Conservation (phyloP, 2,329 filamentous ascomycete species). For the Aureobasidium namibiae region DNA sequence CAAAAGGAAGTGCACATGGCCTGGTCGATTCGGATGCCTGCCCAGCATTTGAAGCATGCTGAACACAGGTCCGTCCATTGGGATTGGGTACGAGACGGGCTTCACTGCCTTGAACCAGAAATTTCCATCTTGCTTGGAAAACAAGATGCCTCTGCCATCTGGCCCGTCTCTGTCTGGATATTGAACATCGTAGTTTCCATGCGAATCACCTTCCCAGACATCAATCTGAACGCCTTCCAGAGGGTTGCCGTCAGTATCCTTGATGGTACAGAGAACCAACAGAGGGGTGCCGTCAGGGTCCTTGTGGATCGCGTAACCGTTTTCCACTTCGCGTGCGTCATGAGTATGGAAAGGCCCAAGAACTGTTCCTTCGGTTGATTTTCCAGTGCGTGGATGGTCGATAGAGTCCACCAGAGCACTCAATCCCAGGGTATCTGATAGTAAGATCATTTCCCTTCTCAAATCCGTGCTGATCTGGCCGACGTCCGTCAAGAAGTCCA, state of each 20-base stretch:
- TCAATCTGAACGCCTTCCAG: slow-evolving; percentile 14
- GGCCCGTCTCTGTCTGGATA: slow-evolving; percentile 19
- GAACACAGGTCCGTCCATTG: slow-evolving; percentile 21
- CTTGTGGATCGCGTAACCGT: slow-evolving; percentile 19
- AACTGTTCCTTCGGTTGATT: slow-evolving; percentile 22
- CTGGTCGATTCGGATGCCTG: slow-evolving; percentile 21
- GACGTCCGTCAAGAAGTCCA: slow-evolving; percentile 60
- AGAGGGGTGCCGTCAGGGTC: slow-evolving; percentile 18
- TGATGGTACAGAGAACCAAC: slow-evolving; percentile 19
- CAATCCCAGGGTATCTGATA: slow-evolving; percentile 19
- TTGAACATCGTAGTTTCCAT: slow-evolving; percentile 25
- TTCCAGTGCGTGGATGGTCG: slow-evolving; percentile 16
- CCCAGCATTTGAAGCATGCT: slow-evolving; percentile 18
- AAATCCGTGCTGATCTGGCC: slow-evolving; percentile 63
- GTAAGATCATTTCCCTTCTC: slow-evolving; percentile 43
- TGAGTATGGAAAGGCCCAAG: slow-evolving; percentile 25
- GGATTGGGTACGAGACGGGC: slow-evolving; percentile 24
- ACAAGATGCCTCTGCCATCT: slow-evolving; percentile 21
- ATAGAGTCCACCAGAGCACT: slow-evolving; percentile 23
- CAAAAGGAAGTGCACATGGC: slow-evolving; percentile 23
- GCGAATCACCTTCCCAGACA: slow-evolving; percentile 24
- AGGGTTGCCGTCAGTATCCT: slow-evolving; percentile 19
- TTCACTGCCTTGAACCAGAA: slow-evolving; percentile 23
- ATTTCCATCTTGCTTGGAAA: slow-evolving; percentile 18
- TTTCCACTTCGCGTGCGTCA: slow-evolving; percentile 19